phyloP scores from a whole-genome alignment of 495 filamentous ascomycete genomes.

The Lindgomyces ingoldianus region DNA sequence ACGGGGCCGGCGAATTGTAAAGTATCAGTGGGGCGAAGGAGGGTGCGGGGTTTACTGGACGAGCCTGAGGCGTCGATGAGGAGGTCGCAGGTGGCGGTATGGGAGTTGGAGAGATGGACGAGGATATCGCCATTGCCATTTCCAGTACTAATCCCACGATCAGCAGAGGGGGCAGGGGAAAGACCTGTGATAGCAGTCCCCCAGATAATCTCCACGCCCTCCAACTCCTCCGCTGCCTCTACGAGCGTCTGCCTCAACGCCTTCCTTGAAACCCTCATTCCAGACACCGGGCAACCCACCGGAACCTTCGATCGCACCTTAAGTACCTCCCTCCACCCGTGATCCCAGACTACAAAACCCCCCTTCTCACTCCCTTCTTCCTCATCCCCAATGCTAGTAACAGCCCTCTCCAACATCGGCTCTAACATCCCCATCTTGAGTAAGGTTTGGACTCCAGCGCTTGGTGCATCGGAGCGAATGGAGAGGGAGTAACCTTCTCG shows the following conservation, averaged over 20 bases:
- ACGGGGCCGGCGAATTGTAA: slow-evolving; percentile 19
- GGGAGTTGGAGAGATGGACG: slow-evolving; percentile 2
- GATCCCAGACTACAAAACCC: slow-evolving; percentile 36
- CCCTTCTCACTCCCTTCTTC: slow-evolving; percentile 14
- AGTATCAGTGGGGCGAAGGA: slow-evolving; percentile 3
- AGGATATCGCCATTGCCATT: neutral
- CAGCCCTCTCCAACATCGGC: slow-evolving; percentile 17
- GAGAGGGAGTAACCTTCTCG: slow-evolving; percentile 46
- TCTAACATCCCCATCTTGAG: slow-evolving; percentile 41
- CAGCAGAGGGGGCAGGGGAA: neutral
- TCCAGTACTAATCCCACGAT: too few relatives aligned
- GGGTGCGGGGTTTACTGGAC: slow-evolving; percentile 1
- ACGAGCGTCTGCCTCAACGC: slow-evolving; percentile 16
- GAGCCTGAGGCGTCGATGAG: slow-evolving; percentile 18
- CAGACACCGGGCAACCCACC: slow-evolving; percentile 16
- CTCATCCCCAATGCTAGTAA: neutral
- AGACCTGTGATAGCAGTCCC: neutral
- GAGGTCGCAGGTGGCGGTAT: slow-evolving; percentile 1
- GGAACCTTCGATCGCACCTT: slow-evolving; percentile 13
- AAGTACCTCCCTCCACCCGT: slow-evolving; percentile 30
- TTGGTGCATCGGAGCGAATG: slow-evolving; percentile 38
- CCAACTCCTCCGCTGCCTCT: slow-evolving; percentile 4
- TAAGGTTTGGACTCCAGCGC: slow-evolving; percentile 39
- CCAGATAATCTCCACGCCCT: slow-evolving; percentile 1
- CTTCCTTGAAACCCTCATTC: slow-evolving; percentile 33